phyloP scores from a whole-genome alignment of 257 asterid species.

The Orobanche coerulescens region DNA sequence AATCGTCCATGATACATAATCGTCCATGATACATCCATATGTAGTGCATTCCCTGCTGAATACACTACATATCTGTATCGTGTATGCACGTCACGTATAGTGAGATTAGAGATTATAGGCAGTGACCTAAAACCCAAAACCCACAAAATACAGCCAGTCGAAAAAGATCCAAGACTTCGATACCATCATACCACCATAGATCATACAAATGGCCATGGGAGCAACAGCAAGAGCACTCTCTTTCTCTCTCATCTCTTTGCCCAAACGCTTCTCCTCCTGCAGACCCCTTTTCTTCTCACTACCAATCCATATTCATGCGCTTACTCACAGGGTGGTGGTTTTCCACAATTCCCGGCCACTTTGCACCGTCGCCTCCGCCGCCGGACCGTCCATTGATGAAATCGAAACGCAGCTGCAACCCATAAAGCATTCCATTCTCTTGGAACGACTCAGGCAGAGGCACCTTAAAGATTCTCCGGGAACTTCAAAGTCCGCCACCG shows the following conservation, averaged over 20 bases:
- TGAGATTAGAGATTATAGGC: too few relatives aligned
- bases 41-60: too few relatives aligned
- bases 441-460: conserved; percentile 73
- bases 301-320: conserved; percentile 17
- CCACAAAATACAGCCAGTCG: conserved; percentile 3
- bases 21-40: too few relatives aligned
- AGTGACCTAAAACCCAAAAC: conserved; percentile 19
- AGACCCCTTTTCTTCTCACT: conserved; percentile 33
- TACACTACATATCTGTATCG: too few relatives aligned
- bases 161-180: conserved; percentile 9
- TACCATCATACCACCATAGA: neutral
- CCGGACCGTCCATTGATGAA: conserved; percentile 30
- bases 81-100: too few relatives aligned
- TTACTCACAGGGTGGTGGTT: conserved; percentile 25
- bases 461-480: conserved; percentile 65
- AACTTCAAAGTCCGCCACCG: conserved; percentile 21
- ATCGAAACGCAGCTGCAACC: conserved; percentile 35
- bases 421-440: conserved; percentile 62
- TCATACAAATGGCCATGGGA: conserved; percentile 32
- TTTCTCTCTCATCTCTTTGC: conserved; percentile 42
- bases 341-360: conserved; percentile 56
- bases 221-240: conserved; percentile 44
- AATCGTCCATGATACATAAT: too few relatives aligned
- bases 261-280: conserved; percentile 35
- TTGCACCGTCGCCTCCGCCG: conserved; percentile 33